A percentile compares a stretch with the other conserved stretches of the same genome.
These are phyloP conservation scores for Lecanicillium sp. DNA, from an alignment of 2,329 filamentous ascomycete genomes.

Conservation along the genomic window DNA sequence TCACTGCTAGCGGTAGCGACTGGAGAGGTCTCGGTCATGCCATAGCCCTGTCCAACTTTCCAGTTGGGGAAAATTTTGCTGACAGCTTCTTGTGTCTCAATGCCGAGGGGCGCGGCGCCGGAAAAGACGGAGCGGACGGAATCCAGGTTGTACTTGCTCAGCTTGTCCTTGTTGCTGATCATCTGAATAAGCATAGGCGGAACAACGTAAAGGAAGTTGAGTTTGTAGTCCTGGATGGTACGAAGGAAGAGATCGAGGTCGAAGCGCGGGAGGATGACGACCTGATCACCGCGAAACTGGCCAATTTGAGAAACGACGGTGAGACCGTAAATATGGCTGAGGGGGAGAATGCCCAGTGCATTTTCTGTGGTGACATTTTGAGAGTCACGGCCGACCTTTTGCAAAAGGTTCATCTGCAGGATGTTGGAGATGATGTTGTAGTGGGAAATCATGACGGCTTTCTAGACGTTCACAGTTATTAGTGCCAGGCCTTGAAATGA, in stretches of 20 bases:
- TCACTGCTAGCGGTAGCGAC: conserved; percentile 54
- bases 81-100: conserved; percentile 60
- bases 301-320: conserved; percentile 62
- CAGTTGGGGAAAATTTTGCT: conserved; percentile 56
- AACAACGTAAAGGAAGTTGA: conserved; percentile 62
- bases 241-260: conserved; percentile 60
- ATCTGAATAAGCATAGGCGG: conserved; percentile 74
- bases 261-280: conserved; percentile 69
- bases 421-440: conserved; percentile 72
- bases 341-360: conserved; percentile 64
- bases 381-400: conserved; percentile 32
- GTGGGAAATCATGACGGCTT: conserved; percentile 81
- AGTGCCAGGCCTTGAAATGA: not conserved
- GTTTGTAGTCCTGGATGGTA: conserved; percentile 62
- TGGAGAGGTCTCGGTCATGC: conserved; percentile 68
- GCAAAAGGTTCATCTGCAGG: conserved; percentile 51
- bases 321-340: conserved; percentile 77
- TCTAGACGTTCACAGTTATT: conserved; percentile 36
- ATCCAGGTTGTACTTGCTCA: conserved; percentile 62
- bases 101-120: conserved; percentile 68
- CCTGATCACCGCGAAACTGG: conserved; percentile 65
- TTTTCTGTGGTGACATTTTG: conserved; percentile 36
- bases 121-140: conserved; percentile 61
- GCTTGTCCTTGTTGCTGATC: conserved; percentile 53
- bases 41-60: conserved; percentile 65